Percentiles rank a stretch among this genome's conserved stretches.
These are phyloP conservation scores for Cercospora sojina DNA, from an alignment of 2,329 filamentous ascomycete genomes.

Conservation along the genomic window DNA sequence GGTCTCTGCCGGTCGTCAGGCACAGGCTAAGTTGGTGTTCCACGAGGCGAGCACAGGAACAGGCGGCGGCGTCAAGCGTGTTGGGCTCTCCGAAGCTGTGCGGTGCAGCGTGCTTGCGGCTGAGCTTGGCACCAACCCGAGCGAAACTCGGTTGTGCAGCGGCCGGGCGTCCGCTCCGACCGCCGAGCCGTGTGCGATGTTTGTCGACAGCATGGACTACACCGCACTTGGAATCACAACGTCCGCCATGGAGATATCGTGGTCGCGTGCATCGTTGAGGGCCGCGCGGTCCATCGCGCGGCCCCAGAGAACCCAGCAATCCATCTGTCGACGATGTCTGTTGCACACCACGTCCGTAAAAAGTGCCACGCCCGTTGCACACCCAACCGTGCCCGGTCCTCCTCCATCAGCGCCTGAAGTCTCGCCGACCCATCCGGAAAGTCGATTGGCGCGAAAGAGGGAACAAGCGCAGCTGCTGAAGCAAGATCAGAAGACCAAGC, in stretches of 20 bases:
- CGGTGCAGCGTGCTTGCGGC: too few relatives aligned
- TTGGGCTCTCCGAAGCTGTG: neutral
- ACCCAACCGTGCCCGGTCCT: constrained; percentile 58
- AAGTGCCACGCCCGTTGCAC: constrained; percentile 56
- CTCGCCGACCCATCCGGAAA: constrained; percentile 48
- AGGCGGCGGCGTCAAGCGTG: neutral
- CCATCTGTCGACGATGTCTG: constrained; percentile 39
- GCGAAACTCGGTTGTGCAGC: neutral
- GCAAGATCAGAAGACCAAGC: constrained; percentile 46
- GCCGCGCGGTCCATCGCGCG: constrained; percentile 37
- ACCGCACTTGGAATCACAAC: neutral
- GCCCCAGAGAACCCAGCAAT: constrained; percentile 19
- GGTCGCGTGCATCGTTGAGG: constrained; percentile 24
- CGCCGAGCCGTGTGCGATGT: neutral
- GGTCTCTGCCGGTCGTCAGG: neutral
- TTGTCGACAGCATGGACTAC: neutral
- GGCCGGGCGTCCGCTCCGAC: neutral
- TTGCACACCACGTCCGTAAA: constrained; percentile 47
- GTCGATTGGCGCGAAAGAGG: constrained; percentile 50
- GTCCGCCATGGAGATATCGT: constrained; percentile 23
- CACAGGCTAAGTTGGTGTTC: neutral
- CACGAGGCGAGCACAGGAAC: neutral
- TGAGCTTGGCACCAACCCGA: neutral
- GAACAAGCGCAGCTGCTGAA: constrained; percentile 53
- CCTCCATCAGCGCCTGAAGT: constrained; percentile 59